Percentiles rank a stretch among this genome's conserved stretches.
Evolutionary conservation across 164 flowering plant species (phyloP).

Genomic region (Warburgia ugandensis): DNA sequence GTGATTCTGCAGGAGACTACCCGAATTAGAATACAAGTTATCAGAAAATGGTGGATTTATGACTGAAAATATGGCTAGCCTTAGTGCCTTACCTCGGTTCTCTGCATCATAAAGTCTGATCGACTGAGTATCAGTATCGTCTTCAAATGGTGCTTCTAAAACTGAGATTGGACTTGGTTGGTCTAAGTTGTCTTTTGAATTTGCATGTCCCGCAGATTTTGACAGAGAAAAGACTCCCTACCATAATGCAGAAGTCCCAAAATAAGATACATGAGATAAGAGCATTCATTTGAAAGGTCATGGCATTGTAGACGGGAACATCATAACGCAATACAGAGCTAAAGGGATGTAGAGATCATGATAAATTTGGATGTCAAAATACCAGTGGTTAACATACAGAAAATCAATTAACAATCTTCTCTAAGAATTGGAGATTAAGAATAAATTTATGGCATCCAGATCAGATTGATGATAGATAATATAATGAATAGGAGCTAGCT

Average conservation of each 20-base stretch:
- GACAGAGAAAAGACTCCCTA: conserved; percentile 11
- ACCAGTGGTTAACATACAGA: no score
- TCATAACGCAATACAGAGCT: no score
- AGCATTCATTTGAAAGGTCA: not conserved
- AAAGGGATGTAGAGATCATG: no score
- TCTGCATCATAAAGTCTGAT: no score
- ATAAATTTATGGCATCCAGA: no score
- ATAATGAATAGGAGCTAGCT: not conserved
- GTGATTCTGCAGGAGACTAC: conserved; percentile 26
- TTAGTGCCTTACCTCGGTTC: no score
- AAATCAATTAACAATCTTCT: no score
- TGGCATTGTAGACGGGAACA: not conserved
- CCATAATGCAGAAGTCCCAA: not conserved
- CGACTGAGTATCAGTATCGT: conserved; percentile 42
- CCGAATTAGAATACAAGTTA: not conserved
- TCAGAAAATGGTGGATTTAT: no score
- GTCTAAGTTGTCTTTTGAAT: conserved; percentile 29
- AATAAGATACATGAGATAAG: not conserved
- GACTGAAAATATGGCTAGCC: no score
- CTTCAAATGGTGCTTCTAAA: conserved; percentile 41
- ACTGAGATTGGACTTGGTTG: conserved; percentile 47
- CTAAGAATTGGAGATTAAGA: no score
- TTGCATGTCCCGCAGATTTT: conserved; percentile 14
- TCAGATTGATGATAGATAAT: no score
- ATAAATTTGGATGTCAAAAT: no score